A percentile compares a stretch with the other conserved stretches of the same genome.
Conservation (phyloP, 2,329 filamentous ascomycete species). For the Myriosclerotinia curreyana region DNA sequence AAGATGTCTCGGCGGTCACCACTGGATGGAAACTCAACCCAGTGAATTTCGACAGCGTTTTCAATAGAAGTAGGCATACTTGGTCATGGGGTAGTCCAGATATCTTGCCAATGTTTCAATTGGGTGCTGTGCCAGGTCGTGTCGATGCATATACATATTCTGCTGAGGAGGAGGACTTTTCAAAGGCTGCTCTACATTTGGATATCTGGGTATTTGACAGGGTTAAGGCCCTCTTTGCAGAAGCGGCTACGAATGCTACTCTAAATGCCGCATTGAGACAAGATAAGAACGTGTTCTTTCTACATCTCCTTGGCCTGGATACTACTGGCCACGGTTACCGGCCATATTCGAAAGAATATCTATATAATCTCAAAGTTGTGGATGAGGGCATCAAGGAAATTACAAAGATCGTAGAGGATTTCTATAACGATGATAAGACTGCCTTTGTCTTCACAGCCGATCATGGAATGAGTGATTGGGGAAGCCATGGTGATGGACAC, state of each 20-base stretch:
- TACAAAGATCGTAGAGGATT: slow-evolving; percentile 74
- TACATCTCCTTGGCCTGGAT: slow-evolving; percentile 89
- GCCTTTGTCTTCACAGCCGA: slow-evolving; percentile 97
- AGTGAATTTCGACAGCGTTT: slow-evolving; percentile 97
- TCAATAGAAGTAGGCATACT: slow-evolving; percentile 93
- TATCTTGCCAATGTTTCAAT: slow-evolving; percentile 94
- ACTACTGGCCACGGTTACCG: slow-evolving; percentile 83
- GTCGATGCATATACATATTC: slow-evolving; percentile 86
- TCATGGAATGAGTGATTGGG: slow-evolving; percentile 98
- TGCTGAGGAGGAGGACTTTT: slow-evolving; percentile 86
- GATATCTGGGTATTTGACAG: slow-evolving; percentile 96
- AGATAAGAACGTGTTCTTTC: slow-evolving; percentile 90
- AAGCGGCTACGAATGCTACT: slow-evolving; percentile 73
- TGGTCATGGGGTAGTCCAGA: slow-evolving; percentile 99
- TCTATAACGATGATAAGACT: slow-evolving; percentile 81
- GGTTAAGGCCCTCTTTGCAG: slow-evolving; percentile 80
- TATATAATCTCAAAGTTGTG: slow-evolving; percentile 91
- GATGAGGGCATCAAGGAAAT: slow-evolving; percentile 87
- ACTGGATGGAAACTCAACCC: slow-evolving; percentile 99
- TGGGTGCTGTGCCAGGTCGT: slow-evolving; percentile 81
- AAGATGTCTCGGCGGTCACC: slow-evolving; percentile 95
- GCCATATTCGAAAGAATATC: slow-evolving; percentile 92
- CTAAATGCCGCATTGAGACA: slow-evolving; percentile 69
- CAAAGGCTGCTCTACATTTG: slow-evolving; percentile 72
- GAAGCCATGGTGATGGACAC: slow-evolving; percentile 97